Conservation (phyloP, 2,329 filamentous ascomycete genomes). For the Dothiorella sarmentorum region DNA sequence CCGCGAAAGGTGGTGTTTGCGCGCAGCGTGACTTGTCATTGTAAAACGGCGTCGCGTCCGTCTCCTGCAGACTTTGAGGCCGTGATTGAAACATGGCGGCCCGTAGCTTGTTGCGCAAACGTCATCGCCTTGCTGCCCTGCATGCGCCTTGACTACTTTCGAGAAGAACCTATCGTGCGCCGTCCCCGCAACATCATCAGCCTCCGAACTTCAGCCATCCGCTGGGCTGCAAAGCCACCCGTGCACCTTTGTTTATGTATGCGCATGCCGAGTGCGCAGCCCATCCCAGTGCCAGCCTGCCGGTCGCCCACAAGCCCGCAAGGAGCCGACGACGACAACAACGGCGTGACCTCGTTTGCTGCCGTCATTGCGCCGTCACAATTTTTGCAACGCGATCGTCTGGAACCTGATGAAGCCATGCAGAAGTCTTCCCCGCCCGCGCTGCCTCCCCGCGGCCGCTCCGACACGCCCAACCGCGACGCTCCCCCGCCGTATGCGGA, state of each 20-base stretch:
- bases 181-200: slow-evolving; percentile 14
- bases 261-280: slow-evolving; percentile 8
- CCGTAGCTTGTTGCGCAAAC: slow-evolving; percentile 1
- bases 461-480: slow-evolving; percentile 21
- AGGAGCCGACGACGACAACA: too few relatives aligned
- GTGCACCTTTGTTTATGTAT: slow-evolving; percentile 4
- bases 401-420: neutral
- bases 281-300: neutral
- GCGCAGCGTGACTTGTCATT: slow-evolving; percentile 11
- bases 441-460: slow-evolving; percentile 30
- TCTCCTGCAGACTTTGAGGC: too few relatives aligned
- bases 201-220: slow-evolving; percentile 12
- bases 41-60: slow-evolving; percentile 1
- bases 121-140: slow-evolving; percentile 12
- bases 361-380: slow-evolving; percentile 14
- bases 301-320: slow-evolving; percentile 7
- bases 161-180: slow-evolving; percentile 14
- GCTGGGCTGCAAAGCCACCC: neutral
- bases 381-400: slow-evolving; percentile 12
- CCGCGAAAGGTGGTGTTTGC: neutral
- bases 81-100: slow-evolving; percentile 5
- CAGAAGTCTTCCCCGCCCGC: slow-evolving; percentile 24
- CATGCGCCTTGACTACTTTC: slow-evolving; percentile 3
- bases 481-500: slow-evolving; percentile 24
- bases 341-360: slow-evolving; percentile 11